Percentiles rank a stretch among this genome's conserved stretches.
These are phyloP conservation scores for Mrakia blollopis DNA, from an alignment of 768 basidiomycete genomes.

Conservation along the genomic window DNA sequence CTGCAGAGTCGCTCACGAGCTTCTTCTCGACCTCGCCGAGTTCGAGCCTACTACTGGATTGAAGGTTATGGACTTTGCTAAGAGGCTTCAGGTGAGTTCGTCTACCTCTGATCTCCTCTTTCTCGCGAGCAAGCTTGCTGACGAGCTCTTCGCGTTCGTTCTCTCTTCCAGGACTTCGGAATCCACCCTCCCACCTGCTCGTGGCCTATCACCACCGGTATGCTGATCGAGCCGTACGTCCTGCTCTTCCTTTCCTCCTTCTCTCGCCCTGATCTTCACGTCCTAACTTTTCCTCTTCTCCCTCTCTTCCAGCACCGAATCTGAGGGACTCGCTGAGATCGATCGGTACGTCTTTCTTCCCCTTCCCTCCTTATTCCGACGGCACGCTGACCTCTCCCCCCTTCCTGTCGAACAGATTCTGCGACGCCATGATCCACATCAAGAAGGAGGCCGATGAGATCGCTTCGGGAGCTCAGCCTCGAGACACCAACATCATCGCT, in stretches of 20 bases:
- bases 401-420: constrained; percentile 60
- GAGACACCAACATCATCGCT: constrained; percentile 83
- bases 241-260: constrained; percentile 44
- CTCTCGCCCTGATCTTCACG: constrained; percentile 68
- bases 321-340: constrained; percentile 30
- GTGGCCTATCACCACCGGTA: constrained; percentile 95
- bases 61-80: constrained; percentile 94
- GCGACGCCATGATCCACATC: constrained; percentile 97
- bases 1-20: constrained; percentile 75
- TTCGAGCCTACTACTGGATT: constrained; percentile 80
- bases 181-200: constrained; percentile 97
- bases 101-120: constrained; percentile 29
- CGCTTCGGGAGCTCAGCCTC: constrained; percentile 77
- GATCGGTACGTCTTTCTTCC: constrained; percentile 45
- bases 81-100: constrained; percentile 72
- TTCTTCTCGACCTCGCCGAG: constrained; percentile 89
- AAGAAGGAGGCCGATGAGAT: constrained; percentile 86
- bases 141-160: neutral
- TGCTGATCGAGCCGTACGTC: constrained; percentile 49
- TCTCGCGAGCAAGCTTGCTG: neutral
- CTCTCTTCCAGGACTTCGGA: constrained; percentile 63
- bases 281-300: neutral
- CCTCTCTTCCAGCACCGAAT: constrained; percentile 17
- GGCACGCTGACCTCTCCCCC: neutral
- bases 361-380: neutral